Evolutionary conservation across 371 early-diverging fungal genomes (phyloP).

Genomic region (Rhizopus sp.): DNA sequence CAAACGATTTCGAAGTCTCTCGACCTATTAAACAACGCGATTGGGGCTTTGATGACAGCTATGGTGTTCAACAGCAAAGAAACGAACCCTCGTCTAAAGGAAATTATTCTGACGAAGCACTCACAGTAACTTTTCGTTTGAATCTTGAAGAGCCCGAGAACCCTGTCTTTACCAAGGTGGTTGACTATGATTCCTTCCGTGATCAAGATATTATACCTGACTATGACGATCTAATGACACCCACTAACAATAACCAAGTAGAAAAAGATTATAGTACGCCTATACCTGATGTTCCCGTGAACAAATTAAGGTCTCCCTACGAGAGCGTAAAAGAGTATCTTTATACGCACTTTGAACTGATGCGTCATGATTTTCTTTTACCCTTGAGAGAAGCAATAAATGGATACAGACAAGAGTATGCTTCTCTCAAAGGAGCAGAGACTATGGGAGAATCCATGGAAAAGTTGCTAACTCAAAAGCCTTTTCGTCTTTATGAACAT

Average conservation of each 20-base stretch:
- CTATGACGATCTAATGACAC: constrained; percentile 25
- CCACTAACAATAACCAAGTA: constrained; percentile 18
- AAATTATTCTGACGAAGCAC: constrained; percentile 5
- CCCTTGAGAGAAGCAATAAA: constrained; percentile 58
- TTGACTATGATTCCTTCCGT: constrained; percentile 31
- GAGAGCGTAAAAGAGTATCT: constrained; percentile 59
- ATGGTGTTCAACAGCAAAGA: not conserved
- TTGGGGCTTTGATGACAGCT: not conserved
- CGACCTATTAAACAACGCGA: constrained; percentile 3
- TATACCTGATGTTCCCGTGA: constrained; percentile 54
- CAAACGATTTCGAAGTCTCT: constrained; percentile 24
- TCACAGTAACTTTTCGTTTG: constrained; percentile 19
- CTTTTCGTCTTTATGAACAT: constrained; percentile 35
- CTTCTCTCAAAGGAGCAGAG: constrained; percentile 24
- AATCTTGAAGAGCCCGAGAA: constrained; percentile 34
- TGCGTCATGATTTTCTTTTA: constrained; percentile 64
- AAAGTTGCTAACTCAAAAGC: constrained; percentile 9
- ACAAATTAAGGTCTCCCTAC: constrained; percentile 48
- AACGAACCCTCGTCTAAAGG: not conserved
- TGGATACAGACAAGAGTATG: constrained; percentile 30
- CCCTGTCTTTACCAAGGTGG: constrained; percentile 27
- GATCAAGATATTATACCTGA: constrained; percentile 30
- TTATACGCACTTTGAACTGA: constrained; percentile 64
- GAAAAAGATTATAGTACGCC: constrained; percentile 16
- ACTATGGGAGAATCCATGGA: constrained; percentile 26